phyloP scores from a whole-genome alignment of 2,329 filamentous ascomycete genomes.

The Cadophora sp. region DNA sequence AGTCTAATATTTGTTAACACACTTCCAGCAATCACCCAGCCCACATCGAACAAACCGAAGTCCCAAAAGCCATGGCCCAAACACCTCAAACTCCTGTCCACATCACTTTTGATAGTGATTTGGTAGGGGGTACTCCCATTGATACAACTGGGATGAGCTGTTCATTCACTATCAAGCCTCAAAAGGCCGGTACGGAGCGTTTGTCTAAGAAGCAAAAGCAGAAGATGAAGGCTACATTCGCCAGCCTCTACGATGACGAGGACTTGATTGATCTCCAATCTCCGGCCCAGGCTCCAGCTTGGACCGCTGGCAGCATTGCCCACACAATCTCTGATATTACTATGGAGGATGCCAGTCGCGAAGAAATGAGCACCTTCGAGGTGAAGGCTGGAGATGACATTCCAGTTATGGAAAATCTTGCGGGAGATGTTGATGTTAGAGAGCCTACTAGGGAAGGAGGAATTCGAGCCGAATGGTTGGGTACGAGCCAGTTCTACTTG shows the following conservation, averaged over 20 bases:
- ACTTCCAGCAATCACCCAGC: too few species aligned
- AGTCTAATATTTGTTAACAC: too few species aligned
- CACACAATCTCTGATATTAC: not conserved
- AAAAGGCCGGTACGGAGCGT: not conserved
- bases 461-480: conserved; percentile 37
- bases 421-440: not conserved
- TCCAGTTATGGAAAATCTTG: not conserved
- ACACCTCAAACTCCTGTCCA: conserved; percentile 9
- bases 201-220: not conserved
- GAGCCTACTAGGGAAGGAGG: not conserved
- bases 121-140: conserved; percentile 3
- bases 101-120: not conserved
- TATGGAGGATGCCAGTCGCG: not conserved
- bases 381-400: not conserved
- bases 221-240: not conserved
- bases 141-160: not conserved
- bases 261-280: not conserved
- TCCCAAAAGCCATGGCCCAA: not conserved
- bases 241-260: conserved; percentile 10
- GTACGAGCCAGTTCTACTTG: conserved; percentile 31
- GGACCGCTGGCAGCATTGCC: not conserved
- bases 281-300: not conserved
- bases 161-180: not conserved
- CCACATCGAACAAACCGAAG: not conserved
- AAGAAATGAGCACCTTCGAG: not conserved